Evolutionary conservation across 805 yeast genomes (phyloP).

Genomic region (Jamesozyma piceae): DNA sequence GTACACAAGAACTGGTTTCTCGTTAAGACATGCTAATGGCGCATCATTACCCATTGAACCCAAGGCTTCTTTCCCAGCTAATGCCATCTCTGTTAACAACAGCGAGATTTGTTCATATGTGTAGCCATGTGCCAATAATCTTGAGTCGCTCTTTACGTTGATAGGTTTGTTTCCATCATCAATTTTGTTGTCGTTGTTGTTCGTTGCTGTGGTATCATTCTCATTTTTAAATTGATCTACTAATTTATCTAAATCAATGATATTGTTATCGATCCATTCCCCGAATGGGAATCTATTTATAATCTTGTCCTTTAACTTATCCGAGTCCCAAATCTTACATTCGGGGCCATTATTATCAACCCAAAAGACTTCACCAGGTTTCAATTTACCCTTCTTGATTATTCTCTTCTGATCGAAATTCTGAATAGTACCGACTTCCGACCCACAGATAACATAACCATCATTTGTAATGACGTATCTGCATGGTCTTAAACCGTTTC

Average conservation of each 20-base stretch:
- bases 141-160: slow-evolving; percentile 58
- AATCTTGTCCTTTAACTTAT: slow-evolving; percentile 71
- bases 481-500: slow-evolving; percentile 97
- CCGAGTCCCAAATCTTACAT: slow-evolving; percentile 69
- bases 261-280: slow-evolving; percentile 79
- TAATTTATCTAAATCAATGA: slow-evolving; percentile 66
- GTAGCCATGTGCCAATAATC: slow-evolving; percentile 81
- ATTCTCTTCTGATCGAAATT: slow-evolving; percentile 69
- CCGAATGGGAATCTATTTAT: slow-evolving; percentile 83
- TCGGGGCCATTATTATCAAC: slow-evolving; percentile 91
- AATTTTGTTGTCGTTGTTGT: not conserved
- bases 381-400: slow-evolving; percentile 84
- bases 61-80: slow-evolving; percentile 82
- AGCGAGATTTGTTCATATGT: slow-evolving; percentile 86
- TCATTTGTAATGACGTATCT: slow-evolving; percentile 93
- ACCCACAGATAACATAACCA: slow-evolving; percentile 92
- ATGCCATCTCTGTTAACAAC: slow-evolving; percentile 87
- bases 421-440: slow-evolving; percentile 95
- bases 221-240: slow-evolving; percentile 11
- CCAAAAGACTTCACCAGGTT: slow-evolving; percentile 91
- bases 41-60: slow-evolving; percentile 99
- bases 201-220: not conserved
- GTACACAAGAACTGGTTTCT: slow-evolving; percentile 81
- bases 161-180: not conserved
- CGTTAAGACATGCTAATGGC: slow-evolving; percentile 88